A percentile compares a stretch with the other conserved stretches of the same genome.
These are phyloP conservation scores for Aspergillus homomorphus DNA, from an alignment of 495 filamentous ascomycete genomes.

Conservation along the genomic window DNA sequence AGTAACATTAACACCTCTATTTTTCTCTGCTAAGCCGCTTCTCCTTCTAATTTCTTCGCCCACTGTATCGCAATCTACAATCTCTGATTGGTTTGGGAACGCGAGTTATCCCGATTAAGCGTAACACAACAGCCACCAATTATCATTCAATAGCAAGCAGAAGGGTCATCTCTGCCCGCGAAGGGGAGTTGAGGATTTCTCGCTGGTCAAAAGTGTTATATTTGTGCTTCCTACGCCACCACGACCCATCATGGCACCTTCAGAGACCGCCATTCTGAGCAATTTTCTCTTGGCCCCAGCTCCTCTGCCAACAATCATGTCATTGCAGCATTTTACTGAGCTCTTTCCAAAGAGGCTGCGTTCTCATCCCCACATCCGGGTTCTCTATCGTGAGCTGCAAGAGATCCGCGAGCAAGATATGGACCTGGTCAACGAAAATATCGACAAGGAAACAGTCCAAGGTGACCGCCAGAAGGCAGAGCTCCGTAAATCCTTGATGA, in stretches of 20 bases:
- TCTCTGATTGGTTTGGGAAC: neutral
- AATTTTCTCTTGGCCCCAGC: conserved; percentile 77
- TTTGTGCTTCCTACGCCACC: neutral
- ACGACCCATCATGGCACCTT: conserved; percentile 58
- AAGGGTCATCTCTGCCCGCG: neutral
- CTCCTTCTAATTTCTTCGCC: neutral
- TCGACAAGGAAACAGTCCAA: conserved; percentile 61
- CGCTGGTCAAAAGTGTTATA: neutral
- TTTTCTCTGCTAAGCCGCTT: neutral
- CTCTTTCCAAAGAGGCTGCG: conserved; percentile 71
- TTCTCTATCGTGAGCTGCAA: conserved; percentile 78
- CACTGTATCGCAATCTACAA: neutral
- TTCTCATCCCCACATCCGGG: conserved; percentile 65
- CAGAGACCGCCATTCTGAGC: conserved; percentile 67
- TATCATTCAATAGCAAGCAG: neutral
- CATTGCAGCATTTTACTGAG: conserved; percentile 69
- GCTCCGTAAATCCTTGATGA: conserved; percentile 52
- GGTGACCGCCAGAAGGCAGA: conserved; percentile 62
- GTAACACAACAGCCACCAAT: conserved; percentile 2
- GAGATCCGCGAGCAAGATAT: conserved; percentile 64
- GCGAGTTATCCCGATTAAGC: conserved; percentile 1
- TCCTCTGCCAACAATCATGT: conserved; percentile 66
- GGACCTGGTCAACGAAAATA: conserved; percentile 64
- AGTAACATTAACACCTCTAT: neutral
- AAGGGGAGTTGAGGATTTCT: too few relatives aligned